These are phyloP conservation scores for Nothopassalora personata DNA, from an alignment of 2,329 filamentous ascomycete genomes.

Conservation along the genomic window DNA sequence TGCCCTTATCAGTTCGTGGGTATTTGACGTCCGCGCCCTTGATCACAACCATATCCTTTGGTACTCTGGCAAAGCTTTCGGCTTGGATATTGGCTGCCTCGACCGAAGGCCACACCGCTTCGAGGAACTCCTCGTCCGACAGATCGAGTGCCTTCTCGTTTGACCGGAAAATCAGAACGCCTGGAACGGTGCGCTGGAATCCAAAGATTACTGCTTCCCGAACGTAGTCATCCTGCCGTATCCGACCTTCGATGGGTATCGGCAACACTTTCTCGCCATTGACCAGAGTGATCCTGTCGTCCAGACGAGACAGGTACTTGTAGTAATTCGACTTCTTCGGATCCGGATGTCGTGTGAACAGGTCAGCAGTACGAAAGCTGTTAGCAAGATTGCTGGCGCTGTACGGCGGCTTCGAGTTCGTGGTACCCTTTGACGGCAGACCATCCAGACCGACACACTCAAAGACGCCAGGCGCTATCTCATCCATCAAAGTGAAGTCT, in stretches of 20 bases:
- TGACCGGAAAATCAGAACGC: slow-evolving; percentile 49
- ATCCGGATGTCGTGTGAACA: slow-evolving; percentile 41
- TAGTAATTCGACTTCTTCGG: slow-evolving; percentile 41
- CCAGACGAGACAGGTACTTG: slow-evolving; percentile 44
- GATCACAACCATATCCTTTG: slow-evolving; percentile 49
- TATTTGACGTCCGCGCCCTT: slow-evolving; percentile 44
- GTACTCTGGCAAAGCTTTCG: slow-evolving; percentile 51
- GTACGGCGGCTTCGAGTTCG: slow-evolving; percentile 36
- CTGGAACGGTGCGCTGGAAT: slow-evolving; percentile 48
- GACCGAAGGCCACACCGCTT: slow-evolving; percentile 47
- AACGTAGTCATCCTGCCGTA: slow-evolving; percentile 50
- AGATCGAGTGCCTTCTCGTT: slow-evolving; percentile 41
- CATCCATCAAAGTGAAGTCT: slow-evolving; percentile 30
- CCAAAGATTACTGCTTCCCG: slow-evolving; percentile 56
- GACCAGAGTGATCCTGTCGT: slow-evolving; percentile 44
- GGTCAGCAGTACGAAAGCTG: slow-evolving; percentile 47
- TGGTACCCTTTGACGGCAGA: slow-evolving; percentile 32
- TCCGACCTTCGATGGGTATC: slow-evolving; percentile 48
- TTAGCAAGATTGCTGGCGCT: slow-evolving; percentile 37
- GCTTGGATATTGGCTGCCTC: slow-evolving; percentile 47
- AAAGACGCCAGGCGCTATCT: slow-evolving; percentile 37
- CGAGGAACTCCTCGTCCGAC: slow-evolving; percentile 43
- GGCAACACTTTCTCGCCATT: slow-evolving; percentile 50
- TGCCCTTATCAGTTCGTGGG: slow-evolving; percentile 53
- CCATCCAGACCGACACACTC: slow-evolving; percentile 39